Evolutionary conservation across 177 flowering plant species (phyloP).

Genomic region (Vitis hybrid): DNA sequence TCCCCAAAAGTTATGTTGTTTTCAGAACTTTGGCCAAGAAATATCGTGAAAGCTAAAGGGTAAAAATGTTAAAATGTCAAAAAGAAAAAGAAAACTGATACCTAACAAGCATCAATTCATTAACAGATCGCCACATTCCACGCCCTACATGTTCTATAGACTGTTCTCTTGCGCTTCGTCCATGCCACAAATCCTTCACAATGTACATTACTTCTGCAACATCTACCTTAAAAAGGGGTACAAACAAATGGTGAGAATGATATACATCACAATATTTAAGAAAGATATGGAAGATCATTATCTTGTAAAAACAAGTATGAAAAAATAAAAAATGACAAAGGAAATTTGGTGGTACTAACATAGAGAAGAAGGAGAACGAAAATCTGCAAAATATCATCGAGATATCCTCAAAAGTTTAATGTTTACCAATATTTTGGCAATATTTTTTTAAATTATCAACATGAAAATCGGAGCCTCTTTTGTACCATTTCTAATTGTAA

Average conservation of each 20-base stretch:
- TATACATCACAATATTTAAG: neutral
- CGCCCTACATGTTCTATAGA: conserved; percentile 73
- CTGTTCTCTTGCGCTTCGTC: conserved; percentile 82
- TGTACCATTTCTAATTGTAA: too few species aligned
- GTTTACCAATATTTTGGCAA: too few species aligned
- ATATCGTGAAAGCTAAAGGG: neutral
- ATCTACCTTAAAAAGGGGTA: conserved; percentile 60
- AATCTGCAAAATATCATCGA: neutral
- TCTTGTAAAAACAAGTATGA: too few species aligned
- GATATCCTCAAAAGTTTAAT: neutral
- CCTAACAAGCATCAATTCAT: conserved; percentile 94
- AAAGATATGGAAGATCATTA: neutral
- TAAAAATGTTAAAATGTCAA: neutral
- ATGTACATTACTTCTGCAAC: conserved; percentile 86
- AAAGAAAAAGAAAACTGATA: conserved; percentile 17
- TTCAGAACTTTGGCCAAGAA: neutral
- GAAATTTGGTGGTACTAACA: neutral
- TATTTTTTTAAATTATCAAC: too few species aligned
- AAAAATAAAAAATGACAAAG: neutral
- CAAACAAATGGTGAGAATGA: conserved; percentile 5
- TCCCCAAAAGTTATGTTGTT: neutral
- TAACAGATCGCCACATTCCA: conserved; percentile 93
- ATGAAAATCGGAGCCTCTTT: too few species aligned
- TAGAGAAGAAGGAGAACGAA: neutral
- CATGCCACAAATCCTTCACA: conserved; percentile 90